phyloP scores from a whole-genome alignment of 2,329 filamentous ascomycete species.

The Stemphylium vesicarium region DNA sequence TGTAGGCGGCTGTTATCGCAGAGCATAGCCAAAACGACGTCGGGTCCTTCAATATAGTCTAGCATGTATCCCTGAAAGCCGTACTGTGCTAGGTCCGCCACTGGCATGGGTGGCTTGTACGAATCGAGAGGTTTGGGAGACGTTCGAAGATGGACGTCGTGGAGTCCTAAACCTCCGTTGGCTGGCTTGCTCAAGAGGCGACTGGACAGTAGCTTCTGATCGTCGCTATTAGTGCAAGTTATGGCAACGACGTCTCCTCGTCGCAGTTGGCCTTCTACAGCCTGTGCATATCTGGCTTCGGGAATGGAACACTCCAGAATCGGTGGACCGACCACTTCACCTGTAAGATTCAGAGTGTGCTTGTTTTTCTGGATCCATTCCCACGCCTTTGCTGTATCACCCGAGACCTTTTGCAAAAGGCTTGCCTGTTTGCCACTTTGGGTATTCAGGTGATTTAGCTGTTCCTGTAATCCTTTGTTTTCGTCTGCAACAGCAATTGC shows the following conservation, averaged over 20 bases:
- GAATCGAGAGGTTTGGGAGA: constrained; percentile 61
- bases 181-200: constrained; percentile 61
- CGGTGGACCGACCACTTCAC: constrained; percentile 80
- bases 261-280: constrained; percentile 64
- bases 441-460: constrained; percentile 32
- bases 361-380: constrained; percentile 80
- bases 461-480: constrained; percentile 31
- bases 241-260: constrained; percentile 65
- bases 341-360: constrained; percentile 65
- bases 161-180: constrained; percentile 62
- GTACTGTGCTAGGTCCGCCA: constrained; percentile 60
- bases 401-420: constrained; percentile 67
- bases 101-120: constrained; percentile 62
- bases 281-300: constrained; percentile 69
- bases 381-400: constrained; percentile 74
- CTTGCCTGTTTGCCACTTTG: constrained; percentile 54
- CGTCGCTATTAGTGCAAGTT: constrained; percentile 75
- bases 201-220: constrained; percentile 75
- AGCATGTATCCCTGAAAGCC: constrained; percentile 83
- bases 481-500: constrained; percentile 26
- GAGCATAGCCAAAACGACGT: constrained; percentile 84
- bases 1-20: constrained; percentile 76
- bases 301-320: constrained; percentile 81
- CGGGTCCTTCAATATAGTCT: constrained; percentile 80
- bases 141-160: constrained; percentile 73